These are phyloP conservation scores for Melanopsichium pennsylvanicum DNA, from an alignment of 1,284 basidiomycete genomes.

Conservation along the genomic window DNA sequence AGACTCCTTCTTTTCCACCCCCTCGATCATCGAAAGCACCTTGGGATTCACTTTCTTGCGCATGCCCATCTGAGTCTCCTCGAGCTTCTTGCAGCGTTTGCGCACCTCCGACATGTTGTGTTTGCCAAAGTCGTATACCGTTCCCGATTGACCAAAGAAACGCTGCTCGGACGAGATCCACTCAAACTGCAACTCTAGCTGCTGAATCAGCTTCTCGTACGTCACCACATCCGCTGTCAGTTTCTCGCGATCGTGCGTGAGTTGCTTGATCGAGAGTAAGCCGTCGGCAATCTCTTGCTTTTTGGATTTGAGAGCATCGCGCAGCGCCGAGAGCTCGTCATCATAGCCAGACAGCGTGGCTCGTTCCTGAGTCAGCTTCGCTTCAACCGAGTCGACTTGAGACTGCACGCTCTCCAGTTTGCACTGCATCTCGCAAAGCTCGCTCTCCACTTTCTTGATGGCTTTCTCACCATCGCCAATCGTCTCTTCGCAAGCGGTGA, in stretches of 20 bases:
- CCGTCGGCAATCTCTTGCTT: constrained; percentile 78
- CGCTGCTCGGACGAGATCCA: constrained; percentile 88
- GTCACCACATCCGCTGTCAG: constrained; percentile 68
- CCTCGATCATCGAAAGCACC: constrained; percentile 96
- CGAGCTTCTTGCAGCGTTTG: constrained; percentile 78
- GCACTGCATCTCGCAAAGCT: constrained; percentile 73
- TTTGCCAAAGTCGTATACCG: constrained; percentile 83
- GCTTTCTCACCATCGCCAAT: constrained; percentile 73
- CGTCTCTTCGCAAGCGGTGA: constrained; percentile 72
- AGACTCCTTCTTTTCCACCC: constrained; percentile 92
- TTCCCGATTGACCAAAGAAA: constrained; percentile 81
- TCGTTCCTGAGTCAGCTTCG: constrained; percentile 80
- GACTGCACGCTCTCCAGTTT: constrained; percentile 74
- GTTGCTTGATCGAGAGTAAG: constrained; percentile 75
- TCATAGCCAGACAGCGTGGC: constrained; percentile 87
- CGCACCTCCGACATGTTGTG: constrained; percentile 76
- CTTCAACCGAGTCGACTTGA: constrained; percentile 74
- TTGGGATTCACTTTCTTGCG: constrained; percentile 96
- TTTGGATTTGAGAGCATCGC: constrained; percentile 80
- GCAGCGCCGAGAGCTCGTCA: constrained; percentile 82
- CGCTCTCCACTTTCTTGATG: constrained; percentile 73
- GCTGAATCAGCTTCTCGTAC: constrained; percentile 57
- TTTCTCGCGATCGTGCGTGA: constrained; percentile 70
- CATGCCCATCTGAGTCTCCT: constrained; percentile 82
- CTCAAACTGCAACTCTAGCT: constrained; percentile 80